Evolutionary conservation across 2,329 filamentous ascomycete species (phyloP).

Genomic region (Colletotrichum truncatum): DNA sequence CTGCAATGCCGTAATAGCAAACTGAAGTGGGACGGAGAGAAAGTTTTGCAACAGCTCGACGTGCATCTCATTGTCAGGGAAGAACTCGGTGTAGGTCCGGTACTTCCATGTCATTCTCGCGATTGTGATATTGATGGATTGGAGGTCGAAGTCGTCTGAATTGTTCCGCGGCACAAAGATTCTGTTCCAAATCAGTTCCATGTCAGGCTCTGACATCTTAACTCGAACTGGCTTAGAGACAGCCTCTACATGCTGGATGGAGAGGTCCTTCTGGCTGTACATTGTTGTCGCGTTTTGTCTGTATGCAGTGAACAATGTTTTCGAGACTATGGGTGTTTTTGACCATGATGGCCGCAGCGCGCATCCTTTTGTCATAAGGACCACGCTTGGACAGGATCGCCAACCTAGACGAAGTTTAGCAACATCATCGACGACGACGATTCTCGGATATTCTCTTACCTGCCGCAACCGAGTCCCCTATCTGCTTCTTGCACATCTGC

Average conservation of each 20-base stretch:
- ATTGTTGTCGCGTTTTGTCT: slow-evolving; percentile 25
- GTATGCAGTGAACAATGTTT: slow-evolving; percentile 33
- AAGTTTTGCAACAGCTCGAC: slow-evolving; percentile 32
- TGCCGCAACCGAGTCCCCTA: slow-evolving; percentile 28
- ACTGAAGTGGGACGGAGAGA: slow-evolving; percentile 33
- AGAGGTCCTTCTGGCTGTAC: slow-evolving; percentile 31
- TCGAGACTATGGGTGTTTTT: slow-evolving; percentile 5
- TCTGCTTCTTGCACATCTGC: slow-evolving; percentile 33
- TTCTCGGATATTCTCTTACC: slow-evolving; percentile 23
- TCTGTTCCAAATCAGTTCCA: slow-evolving; percentile 25
- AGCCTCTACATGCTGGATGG: slow-evolving; percentile 31
- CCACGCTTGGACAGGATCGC: slow-evolving; percentile 31
- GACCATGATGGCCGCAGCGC: slow-evolving; percentile 25
- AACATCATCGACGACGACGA: too few species aligned
- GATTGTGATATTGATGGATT: slow-evolving; percentile 30
- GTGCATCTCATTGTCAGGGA: slow-evolving; percentile 30
- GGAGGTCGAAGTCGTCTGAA: slow-evolving; percentile 2
- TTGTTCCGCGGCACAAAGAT: slow-evolving; percentile 19
- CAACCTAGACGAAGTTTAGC: slow-evolving; percentile 14
- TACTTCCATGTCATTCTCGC: slow-evolving; percentile 33
- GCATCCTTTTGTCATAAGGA: slow-evolving; percentile 22
- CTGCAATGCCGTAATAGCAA: slow-evolving; percentile 30
- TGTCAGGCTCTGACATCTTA: slow-evolving; percentile 22
- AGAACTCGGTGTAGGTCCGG: slow-evolving; percentile 33
- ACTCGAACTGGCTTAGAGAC: not conserved